Evolutionary conservation across 139 green algal genomes (phyloP).

Genomic region (Ettlia oleoabundans): DNA sequence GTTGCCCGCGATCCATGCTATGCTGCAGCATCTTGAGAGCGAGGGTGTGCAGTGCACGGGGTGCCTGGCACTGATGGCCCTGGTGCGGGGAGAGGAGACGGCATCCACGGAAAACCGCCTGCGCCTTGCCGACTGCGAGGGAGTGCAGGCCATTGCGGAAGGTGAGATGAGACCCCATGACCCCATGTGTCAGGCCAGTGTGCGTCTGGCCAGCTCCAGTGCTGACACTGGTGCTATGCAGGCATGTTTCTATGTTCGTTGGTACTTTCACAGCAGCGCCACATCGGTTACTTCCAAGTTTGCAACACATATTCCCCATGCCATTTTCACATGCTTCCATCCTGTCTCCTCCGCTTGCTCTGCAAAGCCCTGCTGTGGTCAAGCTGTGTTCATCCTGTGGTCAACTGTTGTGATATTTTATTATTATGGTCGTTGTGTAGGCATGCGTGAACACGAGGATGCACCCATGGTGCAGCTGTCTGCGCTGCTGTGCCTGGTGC

Average conservation of each 20-base stretch:
- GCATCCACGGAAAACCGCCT: conserved; percentile 64
- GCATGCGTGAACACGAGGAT: conserved; percentile 46
- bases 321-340: too few species aligned
- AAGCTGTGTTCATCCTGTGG: too few species aligned
- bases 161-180: neutral
- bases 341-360: too few species aligned
- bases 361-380: too few species aligned
- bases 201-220: too few species aligned
- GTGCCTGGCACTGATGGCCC: conserved; percentile 69
- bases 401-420: neutral
- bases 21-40: conserved; percentile 21
- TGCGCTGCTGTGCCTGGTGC: conserved; percentile 70
- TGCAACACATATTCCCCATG: too few species aligned
- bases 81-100: conserved; percentile 59
- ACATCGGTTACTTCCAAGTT: too few species aligned
- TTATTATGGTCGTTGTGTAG: neutral
- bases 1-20: too few species aligned
- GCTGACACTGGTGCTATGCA: too few species aligned
- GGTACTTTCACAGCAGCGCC: too few species aligned
- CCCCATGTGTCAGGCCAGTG: too few species aligned
- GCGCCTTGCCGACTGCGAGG: conserved; percentile 32
- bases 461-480: conserved; percentile 71
- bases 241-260: too few species aligned
- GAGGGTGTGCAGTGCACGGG: conserved; percentile 66
- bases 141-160: neutral